phyloP scores from a whole-genome alignment of 2,329 filamentous ascomycete species.

The Scortechinia acanthostroma region DNA sequence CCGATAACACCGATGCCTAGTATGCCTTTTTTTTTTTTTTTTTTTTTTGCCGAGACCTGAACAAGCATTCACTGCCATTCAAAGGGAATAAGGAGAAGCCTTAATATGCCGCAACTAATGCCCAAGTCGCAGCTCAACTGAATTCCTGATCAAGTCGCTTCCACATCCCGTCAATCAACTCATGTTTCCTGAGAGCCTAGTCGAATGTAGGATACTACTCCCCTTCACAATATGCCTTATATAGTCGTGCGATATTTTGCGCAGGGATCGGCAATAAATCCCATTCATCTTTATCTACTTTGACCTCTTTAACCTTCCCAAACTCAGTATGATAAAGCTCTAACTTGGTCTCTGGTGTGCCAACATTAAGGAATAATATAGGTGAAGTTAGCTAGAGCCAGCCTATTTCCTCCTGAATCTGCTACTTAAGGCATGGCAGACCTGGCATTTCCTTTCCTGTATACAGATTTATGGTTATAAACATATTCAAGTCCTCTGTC shows the following conservation, averaged over 20 bases:
- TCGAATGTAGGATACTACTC: constrained; percentile 9
- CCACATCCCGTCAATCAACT: constrained; percentile 11
- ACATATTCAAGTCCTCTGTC: constrained; percentile 16
- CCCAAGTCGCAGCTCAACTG: too few species aligned
- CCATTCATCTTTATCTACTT: constrained; percentile 4
- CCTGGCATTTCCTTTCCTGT: constrained; percentile 9
- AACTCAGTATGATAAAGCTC: constrained; percentile 9
- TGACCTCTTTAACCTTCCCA: constrained; percentile 6
- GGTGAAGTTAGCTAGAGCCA: constrained; percentile 17
- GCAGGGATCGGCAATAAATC: constrained; percentile 6
- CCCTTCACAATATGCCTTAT: constrained; percentile 9
- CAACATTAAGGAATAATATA: constrained; percentile 9
- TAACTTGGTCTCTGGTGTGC: constrained; percentile 6
- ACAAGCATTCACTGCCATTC: too few species aligned
- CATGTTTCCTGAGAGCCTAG: constrained; percentile 11
- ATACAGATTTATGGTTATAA: constrained; percentile 13
- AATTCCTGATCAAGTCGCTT: too few species aligned
- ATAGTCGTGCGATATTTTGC: constrained; percentile 10
- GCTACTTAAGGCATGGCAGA: constrained; percentile 19
- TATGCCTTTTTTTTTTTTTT: too few species aligned
- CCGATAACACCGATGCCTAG: too few species aligned
- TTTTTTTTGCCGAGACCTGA: too few species aligned
- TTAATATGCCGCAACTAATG: too few species aligned
- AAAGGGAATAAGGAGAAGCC: too few species aligned
- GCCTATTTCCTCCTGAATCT: constrained; percentile 24